Base-by-base conservation (phyloP, 352 stramenopile genomes). In the Globisporangium paroecandrum region DNA sequence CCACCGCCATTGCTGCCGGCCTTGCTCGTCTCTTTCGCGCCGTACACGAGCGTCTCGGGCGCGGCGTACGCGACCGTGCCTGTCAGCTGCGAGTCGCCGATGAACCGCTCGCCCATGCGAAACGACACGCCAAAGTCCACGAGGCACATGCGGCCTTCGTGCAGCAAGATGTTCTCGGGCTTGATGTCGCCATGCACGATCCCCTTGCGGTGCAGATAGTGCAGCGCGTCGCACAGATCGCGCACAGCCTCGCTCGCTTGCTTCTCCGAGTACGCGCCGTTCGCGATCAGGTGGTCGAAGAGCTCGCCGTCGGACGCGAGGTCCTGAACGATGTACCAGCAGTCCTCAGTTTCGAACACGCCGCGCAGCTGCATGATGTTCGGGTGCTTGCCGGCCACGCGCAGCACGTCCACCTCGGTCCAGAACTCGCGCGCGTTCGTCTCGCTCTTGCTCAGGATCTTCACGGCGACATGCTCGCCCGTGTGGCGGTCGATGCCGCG, bases 181-280 rank as follows among this genome's bases (percentile, higher is more conserved):
- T 97, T 97, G 71, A 97, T 89, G 70, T 97, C 89, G 59, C 86
- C 89, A 62, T 97, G 89, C 2, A 97, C 87, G 29, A 97, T 87
- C 34, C 84, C 84, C 66, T 95, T 95, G 74, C 83, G 81, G 69
- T 97, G 89, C 67, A 97, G 71, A 67, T 94, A 94, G 46, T 89
- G 77, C 65, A 96, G 73, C 41, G 87, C 88, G 58, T 93, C 81
- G 65, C 85, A 92, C 0, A 95, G 68, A 47, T 95, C 77, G 9
- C 85, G 85, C 29, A 94, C 81, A 2, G 83, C 81, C 20, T 72
- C 70, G 54, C 84, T 93, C 18, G 87, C 85, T 65, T 93, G 81
- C 64, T 77, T 75, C 77, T 97, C 91, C 24, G 80, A 93, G 69
- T 95, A 96, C n/a, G 89, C 82, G 36, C 90, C 90, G 59, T 94